Evolutionary conservation across 345 rosid genomes (phyloP), one percentile per base, ranked within the genome.

Genomic region (Citrus medica): DNA sequence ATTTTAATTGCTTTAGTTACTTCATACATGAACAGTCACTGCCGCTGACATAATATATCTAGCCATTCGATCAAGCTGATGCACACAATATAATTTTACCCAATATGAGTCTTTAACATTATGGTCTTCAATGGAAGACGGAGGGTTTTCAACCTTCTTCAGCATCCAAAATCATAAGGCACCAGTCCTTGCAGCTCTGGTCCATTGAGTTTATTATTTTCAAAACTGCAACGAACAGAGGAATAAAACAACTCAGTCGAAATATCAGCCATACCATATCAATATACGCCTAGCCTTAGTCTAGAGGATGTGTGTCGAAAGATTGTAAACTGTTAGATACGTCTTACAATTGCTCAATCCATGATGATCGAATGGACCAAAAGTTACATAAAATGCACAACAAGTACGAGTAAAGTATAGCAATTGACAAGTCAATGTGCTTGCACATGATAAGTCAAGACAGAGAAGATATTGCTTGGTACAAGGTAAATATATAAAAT

Each of bases 101-200:
- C 58, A 5, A 53, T 13, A 51, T 5, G 58, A 17, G 58, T 53
- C 58, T 53, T 46, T 5, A 53, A 53, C 21, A 5, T 16, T 53
- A 51, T 17, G 7, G 58, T 53, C 58, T 53, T 53, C 30, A 12
- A 27, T 3, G 21, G 32, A 42, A 13, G 21, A 24, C 56, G 7
- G 7, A 16, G 4, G 4, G 61, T 13, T 55, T 35, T 33, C 35
- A 19, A 46, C 60, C 7, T 61, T 69, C 81, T 80, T 85, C 85
- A 91, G 92, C 95, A 91, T 73, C 95, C 93, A 6, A 91, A 91
- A 81, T 91, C 93, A 2, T 91, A 91, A 12, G 89, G 81, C 67
- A 80, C 95, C 6, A 89, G 86, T 59, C 95, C 95, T 83, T 89
- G 83, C 88, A 91, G 87, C 83, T 91, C 92, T 1, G 95, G 95